Conservation (phyloP, 202 grass and related monocot species). For the Schoenoplectus tabernaemontani region DNA sequence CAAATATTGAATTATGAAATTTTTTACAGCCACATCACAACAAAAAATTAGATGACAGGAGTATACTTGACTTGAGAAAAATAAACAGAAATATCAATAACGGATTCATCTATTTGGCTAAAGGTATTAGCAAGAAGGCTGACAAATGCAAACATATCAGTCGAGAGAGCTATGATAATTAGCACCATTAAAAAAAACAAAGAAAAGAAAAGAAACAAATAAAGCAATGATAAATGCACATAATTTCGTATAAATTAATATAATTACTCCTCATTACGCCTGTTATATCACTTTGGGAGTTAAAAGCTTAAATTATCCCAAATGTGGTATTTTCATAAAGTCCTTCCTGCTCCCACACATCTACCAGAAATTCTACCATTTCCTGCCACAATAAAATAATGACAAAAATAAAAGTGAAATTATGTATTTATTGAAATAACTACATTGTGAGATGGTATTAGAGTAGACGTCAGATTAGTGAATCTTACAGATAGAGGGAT, state of each 20-base stretch:
- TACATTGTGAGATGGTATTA: neutral
- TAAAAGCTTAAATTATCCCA: constrained; percentile 11
- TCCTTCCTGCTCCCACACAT: constrained; percentile 75
- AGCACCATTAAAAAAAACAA: too few relatives aligned
- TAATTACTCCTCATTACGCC: too few relatives aligned
- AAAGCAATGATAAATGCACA: neutral
- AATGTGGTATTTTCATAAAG: constrained; percentile 43
- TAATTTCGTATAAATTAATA: too few relatives aligned
- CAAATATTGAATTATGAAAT: neutral
- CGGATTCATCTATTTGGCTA: constrained; percentile 5
- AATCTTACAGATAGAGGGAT: constrained; percentile 71
- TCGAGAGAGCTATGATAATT: neutral
- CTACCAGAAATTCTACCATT: constrained; percentile 82
- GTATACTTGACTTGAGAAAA: neutral
- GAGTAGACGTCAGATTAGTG: neutral
- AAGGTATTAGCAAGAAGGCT: neutral
- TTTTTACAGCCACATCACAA: neutral
- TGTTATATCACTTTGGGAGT: neutral
- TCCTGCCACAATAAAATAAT: constrained; percentile 36
- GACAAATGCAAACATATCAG: constrained; percentile 5
- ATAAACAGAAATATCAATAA: neutral
- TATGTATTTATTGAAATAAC: neutral
- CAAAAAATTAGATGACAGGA: neutral
- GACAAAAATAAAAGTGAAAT: neutral
- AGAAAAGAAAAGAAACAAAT: neutral